Evolutionary conservation across 2,329 filamentous ascomycete genomes (phyloP).

Genomic region (Colletotrichum australisinense): DNA sequence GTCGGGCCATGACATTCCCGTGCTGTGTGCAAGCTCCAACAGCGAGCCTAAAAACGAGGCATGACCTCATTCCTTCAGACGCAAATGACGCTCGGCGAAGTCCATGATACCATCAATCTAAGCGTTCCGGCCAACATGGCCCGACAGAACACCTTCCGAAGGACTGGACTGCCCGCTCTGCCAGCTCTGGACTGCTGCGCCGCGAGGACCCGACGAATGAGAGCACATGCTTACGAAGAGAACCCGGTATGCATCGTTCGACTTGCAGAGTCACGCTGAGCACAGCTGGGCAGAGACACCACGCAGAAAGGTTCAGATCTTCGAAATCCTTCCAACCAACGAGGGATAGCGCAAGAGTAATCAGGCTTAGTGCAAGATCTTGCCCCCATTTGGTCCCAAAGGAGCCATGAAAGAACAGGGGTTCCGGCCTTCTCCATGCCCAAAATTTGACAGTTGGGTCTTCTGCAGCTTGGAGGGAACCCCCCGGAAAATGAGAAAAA

Average conservation of each 20-base stretch:
- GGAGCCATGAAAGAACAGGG: constrained; percentile 22
- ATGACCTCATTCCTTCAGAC: neutral
- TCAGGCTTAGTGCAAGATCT: constrained; percentile 1
- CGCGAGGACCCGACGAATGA: constrained; percentile 3
- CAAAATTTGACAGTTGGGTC: neutral
- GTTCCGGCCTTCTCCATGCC: neutral
- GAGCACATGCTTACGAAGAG: constrained; percentile 11
- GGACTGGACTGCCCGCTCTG: constrained; percentile 10
- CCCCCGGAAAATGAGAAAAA: neutral
- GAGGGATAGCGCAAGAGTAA: neutral
- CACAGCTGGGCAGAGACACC: constrained; percentile 7
- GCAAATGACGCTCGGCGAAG: neutral
- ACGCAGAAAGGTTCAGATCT: constrained; percentile 10
- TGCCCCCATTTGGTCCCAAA: neutral
- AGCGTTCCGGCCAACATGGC: neutral
- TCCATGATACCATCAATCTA: constrained; percentile 16
- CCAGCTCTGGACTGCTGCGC: constrained; percentile 12
- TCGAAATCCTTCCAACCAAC: constrained; percentile 11
- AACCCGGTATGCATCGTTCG: constrained; percentile 20
- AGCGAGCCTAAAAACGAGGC: neutral
- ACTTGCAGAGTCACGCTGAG: constrained; percentile 19
- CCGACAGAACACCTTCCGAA: constrained; percentile 5
- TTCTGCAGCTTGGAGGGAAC: neutral
- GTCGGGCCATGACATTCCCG: neutral
- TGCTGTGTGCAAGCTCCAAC: too few relatives aligned